These are phyloP conservation scores for Lentinus tigrinus DNA, from an alignment of 768 basidiomycete genomes.

Conservation along the genomic window DNA sequence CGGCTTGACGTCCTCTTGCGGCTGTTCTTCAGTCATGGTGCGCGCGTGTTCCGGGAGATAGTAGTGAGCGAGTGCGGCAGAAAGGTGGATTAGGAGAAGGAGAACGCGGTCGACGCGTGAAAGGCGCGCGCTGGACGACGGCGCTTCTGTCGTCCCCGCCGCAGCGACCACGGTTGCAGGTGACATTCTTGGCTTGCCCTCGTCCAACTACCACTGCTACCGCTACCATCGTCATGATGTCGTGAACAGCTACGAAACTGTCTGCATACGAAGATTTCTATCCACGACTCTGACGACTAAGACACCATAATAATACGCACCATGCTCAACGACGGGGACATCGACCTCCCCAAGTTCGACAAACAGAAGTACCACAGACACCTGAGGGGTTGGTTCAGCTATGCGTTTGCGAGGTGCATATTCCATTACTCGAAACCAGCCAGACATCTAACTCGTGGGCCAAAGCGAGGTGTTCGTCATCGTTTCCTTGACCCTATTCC, in stretches of 20 bases:
- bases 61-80: background rate
- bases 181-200: no score
- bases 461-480: constrained; percentile 77
- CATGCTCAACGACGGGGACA: background rate
- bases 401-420: constrained; percentile 76
- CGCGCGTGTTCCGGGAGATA: background rate
- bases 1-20: constrained; percentile 63
- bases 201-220: no score
- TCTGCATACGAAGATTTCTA: no score
- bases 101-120: constrained; percentile 8
- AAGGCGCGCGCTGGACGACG: background rate
- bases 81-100: background rate
- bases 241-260: no score
- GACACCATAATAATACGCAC: background rate
- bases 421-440: background rate
- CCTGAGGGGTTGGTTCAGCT: constrained; percentile 77
- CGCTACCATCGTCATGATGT: no score
- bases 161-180: no score
- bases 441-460: background rate
- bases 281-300: no score
- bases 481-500: constrained; percentile 76
- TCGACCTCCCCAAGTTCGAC: constrained; percentile 16
- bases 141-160: background rate
- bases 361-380: constrained; percentile 27
- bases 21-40: constrained; percentile 9